A percentile compares a stretch with the other conserved stretches of the same genome.
Conservation (phyloP, 352 stramenopile genomes). For the Globisporangium viniferum region DNA sequence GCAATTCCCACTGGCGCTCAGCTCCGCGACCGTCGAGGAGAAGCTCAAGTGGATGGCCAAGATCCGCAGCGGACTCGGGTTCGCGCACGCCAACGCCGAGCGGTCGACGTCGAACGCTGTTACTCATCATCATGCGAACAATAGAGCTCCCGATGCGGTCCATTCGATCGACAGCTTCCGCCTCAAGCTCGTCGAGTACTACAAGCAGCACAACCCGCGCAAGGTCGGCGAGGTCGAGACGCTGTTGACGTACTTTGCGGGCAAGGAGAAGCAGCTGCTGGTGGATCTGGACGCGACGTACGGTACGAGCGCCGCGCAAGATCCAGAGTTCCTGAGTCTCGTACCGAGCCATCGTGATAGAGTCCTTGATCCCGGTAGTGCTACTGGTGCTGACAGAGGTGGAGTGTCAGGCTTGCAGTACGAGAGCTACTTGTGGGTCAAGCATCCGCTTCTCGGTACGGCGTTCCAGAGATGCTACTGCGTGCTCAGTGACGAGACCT, state of each 20-base stretch:
- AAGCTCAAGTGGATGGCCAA: conserved; percentile 57
- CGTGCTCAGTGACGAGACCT: conserved; percentile 24
- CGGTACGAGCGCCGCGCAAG: conserved; percentile 34
- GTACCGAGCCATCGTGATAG: conserved; percentile 10
- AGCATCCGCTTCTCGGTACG: conserved; percentile 32
- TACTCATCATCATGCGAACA: not conserved
- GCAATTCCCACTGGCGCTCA: conserved; percentile 28
- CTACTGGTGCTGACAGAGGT: not conserved
- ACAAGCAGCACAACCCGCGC: conserved; percentile 87
- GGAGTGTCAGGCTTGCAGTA: conserved; percentile 2
- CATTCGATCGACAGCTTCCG: conserved; percentile 21
- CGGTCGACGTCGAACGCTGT: not conserved
- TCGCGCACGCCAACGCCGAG: conserved; percentile 21
- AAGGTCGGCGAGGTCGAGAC: conserved; percentile 84
- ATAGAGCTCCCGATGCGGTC: not conserved
- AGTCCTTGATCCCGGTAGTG: not conserved
- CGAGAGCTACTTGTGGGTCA: conserved; percentile 39
- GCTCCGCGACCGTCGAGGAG: conserved; percentile 34
- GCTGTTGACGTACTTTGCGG: conserved; percentile 56
- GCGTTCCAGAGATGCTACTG: conserved; percentile 38
- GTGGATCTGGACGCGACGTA: conserved; percentile 61
- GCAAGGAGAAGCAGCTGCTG: conserved; percentile 56
- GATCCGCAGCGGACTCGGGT: conserved; percentile 38
- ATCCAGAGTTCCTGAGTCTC: conserved; percentile 29
- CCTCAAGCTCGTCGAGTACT: conserved; percentile 80